phyloP scores from a whole-genome alignment of 148 eudicot genomes.

The Chenopodium formosanum region DNA sequence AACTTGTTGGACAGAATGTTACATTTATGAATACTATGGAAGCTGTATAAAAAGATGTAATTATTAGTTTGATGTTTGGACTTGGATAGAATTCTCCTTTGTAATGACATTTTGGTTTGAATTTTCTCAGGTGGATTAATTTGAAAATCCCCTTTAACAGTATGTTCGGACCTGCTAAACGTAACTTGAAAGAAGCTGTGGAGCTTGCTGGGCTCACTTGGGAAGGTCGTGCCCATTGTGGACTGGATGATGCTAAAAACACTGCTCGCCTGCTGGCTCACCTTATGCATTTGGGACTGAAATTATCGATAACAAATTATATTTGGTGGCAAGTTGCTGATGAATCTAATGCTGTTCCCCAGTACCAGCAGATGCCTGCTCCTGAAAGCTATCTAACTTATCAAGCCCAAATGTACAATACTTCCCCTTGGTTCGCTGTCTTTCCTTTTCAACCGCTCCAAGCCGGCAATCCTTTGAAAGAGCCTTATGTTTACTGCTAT shows the following conservation, averaged over 20 bases:
- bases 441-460: constrained; percentile 38
- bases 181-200: constrained; percentile 86
- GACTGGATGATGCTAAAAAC: constrained; percentile 91
- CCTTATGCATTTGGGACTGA: constrained; percentile 67
- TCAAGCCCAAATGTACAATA: constrained; percentile 40
- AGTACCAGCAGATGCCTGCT: constrained; percentile 31
- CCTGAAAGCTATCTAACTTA: constrained; percentile 33
- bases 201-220: constrained; percentile 78
- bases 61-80: not conserved
- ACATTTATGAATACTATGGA: not conserved
- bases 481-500: constrained; percentile 41
- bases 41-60: not conserved
- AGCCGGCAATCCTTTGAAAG: constrained; percentile 19
- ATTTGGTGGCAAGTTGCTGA: constrained; percentile 45
- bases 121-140: constrained; percentile 76
- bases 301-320: constrained; percentile 63
- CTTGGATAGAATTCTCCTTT: not conserved
- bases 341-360: constrained; percentile 27
- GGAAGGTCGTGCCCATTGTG: constrained; percentile 95
- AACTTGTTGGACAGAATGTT: not conserved
- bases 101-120: not conserved
- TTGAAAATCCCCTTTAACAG: constrained; percentile 66
- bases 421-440: constrained; percentile 15
- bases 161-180: constrained; percentile 53
- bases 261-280: constrained; percentile 72